Percentiles rank a stretch among this genome's conserved stretches.
Evolutionary conservation across 148 eudicot genomes (phyloP).

Genomic region (Fallopia convolvulus): DNA sequence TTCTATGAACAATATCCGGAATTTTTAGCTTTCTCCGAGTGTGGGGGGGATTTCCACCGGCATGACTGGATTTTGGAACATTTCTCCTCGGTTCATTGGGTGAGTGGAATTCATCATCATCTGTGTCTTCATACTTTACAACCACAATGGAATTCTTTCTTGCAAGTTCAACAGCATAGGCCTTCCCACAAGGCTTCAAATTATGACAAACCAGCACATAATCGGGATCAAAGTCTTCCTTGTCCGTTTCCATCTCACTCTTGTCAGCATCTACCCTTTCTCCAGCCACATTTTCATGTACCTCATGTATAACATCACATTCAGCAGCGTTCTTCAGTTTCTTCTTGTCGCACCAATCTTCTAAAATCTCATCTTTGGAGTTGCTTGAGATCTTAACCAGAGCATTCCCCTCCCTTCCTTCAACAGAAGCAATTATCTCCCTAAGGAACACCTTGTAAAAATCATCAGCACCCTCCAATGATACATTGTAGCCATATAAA

Average conservation of each 20-base stretch:
- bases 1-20: neutral
- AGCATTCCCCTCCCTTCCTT: neutral
- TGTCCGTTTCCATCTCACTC: neutral
- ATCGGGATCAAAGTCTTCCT: neutral
- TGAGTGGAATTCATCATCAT: neutral
- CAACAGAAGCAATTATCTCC: neutral
- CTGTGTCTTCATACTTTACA: neutral
- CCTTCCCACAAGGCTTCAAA: neutral
- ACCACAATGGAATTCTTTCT: neutral
- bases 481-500: neutral
- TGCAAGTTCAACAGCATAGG: neutral
- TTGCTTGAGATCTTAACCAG: neutral
- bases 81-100: neutral
- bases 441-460: neutral
- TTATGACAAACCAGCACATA: neutral
- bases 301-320: neutral
- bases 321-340: neutral
- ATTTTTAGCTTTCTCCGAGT: neutral
- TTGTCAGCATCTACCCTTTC: neutral
- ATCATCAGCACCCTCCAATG: neutral
- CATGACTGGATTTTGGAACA: neutral
- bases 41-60: neutral
- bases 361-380: neutral
- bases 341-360: neutral
- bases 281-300: neutral